Base-by-base conservation (phyloP, 495 filamentous ascomycete species). In the Neurospora sp. region DNA sequence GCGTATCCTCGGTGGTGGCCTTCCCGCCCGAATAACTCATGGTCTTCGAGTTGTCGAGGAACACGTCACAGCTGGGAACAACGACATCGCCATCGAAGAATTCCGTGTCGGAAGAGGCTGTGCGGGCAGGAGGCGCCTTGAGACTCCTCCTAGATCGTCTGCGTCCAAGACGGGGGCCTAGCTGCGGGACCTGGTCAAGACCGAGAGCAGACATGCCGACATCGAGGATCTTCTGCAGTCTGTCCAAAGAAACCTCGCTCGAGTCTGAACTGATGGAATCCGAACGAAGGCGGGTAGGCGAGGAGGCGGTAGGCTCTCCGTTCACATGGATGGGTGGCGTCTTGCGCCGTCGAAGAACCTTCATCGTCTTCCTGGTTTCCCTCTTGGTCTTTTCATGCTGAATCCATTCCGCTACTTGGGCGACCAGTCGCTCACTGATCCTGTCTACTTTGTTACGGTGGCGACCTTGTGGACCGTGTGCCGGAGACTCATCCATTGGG, bases 31-130 rank as follows among this genome's bases (percentile, higher is more conserved):
- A 85, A 78, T 95, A 97, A 37, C 90, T 87, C 72, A 96, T 79
- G 0, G 93, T 95, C 80, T 93, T 95, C 8, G 93, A 91, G 77
- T 98, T 98, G 79, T 98, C 93, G 39, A 98, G 87, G 5, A 88
- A 79, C 16, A 86, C 92, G 77, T 98, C 93, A 72, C 93, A 94
- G 73, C 84, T 87, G 7, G 93, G 93, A 3, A 95, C 91, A 39
- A 89, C 74, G 31, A 88, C 83, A 65, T 96, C 92, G 16, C 86
- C 84, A 70, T 95, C 93, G 16, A 87, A 85, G 74, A 88, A 90
- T 69, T 97, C 94, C 3, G 93, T 96, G 75, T 97, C 94, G 0
- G 93, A 96, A 27, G 91, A 91, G 12, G 77, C 81, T 3, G 81
- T 77, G 4, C 83, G 78, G 59, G 78, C 76, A 65, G 27, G 27